Base-by-base conservation (phyloP, 1,284 basidiomycete genomes). In the Leucoagaricus sp. region DNA sequence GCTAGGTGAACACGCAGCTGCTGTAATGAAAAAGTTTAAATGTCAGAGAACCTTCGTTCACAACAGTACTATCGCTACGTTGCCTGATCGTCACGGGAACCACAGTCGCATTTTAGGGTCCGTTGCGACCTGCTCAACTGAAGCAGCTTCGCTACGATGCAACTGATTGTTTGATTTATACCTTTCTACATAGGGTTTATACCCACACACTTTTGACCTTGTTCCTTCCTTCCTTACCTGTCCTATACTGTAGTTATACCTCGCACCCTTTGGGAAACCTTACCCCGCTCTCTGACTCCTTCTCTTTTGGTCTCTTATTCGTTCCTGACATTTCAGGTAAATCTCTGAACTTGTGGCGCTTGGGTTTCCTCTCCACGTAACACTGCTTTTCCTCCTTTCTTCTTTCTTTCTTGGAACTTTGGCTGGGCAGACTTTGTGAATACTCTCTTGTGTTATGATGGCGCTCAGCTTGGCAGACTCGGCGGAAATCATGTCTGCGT, bases 401-500 rank as follows among this genome's bases (percentile, higher is more conserved):
- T 31, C 21, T 15, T 25, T 4, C 9, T 23, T 12, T 49, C 19
- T 10, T 31, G 38, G 15, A 8, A 41, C 38, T n/a, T 49, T n/a
- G 3, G 12, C 12, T 28, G 8, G 40, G 13, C 9, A 23, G 38
- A 44, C n/a, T n/a, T n/a, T n/a, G n/a, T n/a, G n/a, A n/a, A n/a
- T n/a, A n/a, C n/a, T n/a, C n/a, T n/a, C n/a, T n/a, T n/a, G n/a
- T n/a, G n/a, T n/a, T n/a, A n/a, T n/a, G 21, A 69, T 68, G 66
- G 61, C 67, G 17, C 59, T 67, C 38, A 68, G 67, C 56, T 61
- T 69, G 23, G 55, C 57, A 5, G 66, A 69, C 49, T 61, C 61
- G 46, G 51, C 44, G 23, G 54, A 42, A 19, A 66, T 74, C 49
- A 67, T 71, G 55, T 63, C 66, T 17, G 70, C 67, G 21, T 74